Evolutionary conservation across 1,284 basidiomycete species (phyloP), one percentile per base, ranked within the genome.

Genomic region (Binderoboletus segoi): DNA sequence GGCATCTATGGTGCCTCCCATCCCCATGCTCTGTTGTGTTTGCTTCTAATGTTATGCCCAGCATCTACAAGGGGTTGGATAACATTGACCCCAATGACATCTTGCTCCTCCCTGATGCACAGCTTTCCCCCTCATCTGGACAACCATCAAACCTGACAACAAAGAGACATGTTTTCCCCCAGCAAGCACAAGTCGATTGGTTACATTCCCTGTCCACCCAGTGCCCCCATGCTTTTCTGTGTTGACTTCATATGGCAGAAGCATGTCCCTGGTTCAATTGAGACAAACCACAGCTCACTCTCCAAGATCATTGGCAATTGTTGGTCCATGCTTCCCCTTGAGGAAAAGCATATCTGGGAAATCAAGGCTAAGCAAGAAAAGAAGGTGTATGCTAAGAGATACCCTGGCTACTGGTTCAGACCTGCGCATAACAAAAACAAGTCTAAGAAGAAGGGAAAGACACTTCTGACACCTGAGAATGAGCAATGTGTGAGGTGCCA

Each of bases 191-290:
- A 79, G 53, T 84, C 83, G 13, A 80, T 84, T 43, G 84, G 83
- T 0, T 88, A 96, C 70, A 91, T 96, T 63, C 93, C 94, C 12
- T 83, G 94, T 1, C 94, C 94, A 0, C 88, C 93, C 2, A 96
- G 96, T 67, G 93, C 94, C 1, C 96, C 96, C 79, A 96, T 96
- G 83, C 83, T 96, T 61, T 96, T 94, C 78, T 84, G 94, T 28
- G 91, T 92, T 32, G 89, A 94, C 67, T 94, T 94, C 58, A 91
- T 94, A 20, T 77, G 87, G 32, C 85, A 87, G 63, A 85, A 89
- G 61, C 84, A 93, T 60, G 88, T 95, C 26, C 92, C 93, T 0
- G 85, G 89, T 0, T 84, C 85, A 10, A 89, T 95, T 56, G 90
- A 94, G 76, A 88, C 88, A 4, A 89, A 91, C 63, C 91, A 94